phyloP scores from a whole-genome alignment of 768 basidiomycete species.

The Gautieria morchelliformis region DNA sequence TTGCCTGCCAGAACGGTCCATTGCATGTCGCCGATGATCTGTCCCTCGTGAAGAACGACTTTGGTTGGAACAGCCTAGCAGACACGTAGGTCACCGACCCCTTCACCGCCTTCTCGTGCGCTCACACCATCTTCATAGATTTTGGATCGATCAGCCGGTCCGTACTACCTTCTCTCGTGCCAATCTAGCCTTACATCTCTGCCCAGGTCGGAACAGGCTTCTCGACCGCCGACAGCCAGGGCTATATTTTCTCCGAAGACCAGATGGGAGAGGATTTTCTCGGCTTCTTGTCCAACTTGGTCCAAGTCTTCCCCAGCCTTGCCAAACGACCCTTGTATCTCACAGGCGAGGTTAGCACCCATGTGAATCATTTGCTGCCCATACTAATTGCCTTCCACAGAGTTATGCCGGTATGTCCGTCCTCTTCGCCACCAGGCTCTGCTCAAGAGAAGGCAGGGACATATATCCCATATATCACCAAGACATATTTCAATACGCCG shows the following conservation, averaged over 20 bases:
- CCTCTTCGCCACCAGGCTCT: conserved; percentile 36
- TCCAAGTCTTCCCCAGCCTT: conserved; percentile 65
- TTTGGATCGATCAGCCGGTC: conserved; percentile 64
- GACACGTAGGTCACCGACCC: conserved; percentile 24
- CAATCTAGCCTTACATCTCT: neutral
- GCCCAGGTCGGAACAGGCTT: conserved; percentile 40
- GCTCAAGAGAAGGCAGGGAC: neutral
- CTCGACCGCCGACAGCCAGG: conserved; percentile 51
- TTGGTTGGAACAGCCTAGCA: conserved; percentile 49
- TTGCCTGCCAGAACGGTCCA: conserved; percentile 47
- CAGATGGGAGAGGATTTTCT: conserved; percentile 52
- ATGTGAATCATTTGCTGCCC: neutral
- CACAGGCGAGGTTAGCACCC: conserved; percentile 39
- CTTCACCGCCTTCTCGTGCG: neutral
- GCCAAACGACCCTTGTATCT: conserved; percentile 57
- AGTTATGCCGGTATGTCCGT: conserved; percentile 55
- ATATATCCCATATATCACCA: conserved; percentile 62
- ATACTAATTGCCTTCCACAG: neutral
- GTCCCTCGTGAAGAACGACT: conserved; percentile 37
- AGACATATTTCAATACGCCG: conserved; percentile 53
- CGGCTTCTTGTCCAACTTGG: conserved; percentile 61
- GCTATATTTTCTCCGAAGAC: conserved; percentile 54
- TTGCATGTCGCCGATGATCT: conserved; percentile 47
- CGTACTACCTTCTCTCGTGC: conserved; percentile 24
- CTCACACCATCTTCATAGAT: conserved; percentile 20